Evolutionary conservation across 2,329 filamentous ascomycete genomes (phyloP).

Genomic region (Dactylellina sp.): DNA sequence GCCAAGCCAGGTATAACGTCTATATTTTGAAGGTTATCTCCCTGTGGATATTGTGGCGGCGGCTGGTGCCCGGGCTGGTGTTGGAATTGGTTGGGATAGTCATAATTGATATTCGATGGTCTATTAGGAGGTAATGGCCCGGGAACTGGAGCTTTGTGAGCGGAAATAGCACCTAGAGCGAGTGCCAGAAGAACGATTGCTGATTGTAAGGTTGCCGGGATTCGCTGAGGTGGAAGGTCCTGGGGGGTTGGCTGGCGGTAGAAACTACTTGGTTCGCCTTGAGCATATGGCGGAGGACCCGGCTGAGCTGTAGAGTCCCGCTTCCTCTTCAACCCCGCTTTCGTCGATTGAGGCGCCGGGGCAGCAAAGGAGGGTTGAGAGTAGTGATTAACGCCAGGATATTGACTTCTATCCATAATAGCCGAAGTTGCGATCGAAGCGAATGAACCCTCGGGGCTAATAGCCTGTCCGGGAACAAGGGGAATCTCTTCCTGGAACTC

Average conservation of each 20-base stretch:
- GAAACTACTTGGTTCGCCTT: slow-evolving; percentile 58
- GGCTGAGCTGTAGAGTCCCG: slow-evolving; percentile 65
- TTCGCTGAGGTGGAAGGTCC: slow-evolving; percentile 66
- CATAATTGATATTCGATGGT: slow-evolving; percentile 63
- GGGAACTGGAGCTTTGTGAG: slow-evolving; percentile 65
- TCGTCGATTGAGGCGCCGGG: slow-evolving; percentile 55
- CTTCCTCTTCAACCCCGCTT: slow-evolving; percentile 69
- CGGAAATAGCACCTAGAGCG: slow-evolving; percentile 86
- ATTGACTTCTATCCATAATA: slow-evolving; percentile 59
- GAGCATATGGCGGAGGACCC: slow-evolving; percentile 62
- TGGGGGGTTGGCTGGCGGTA: slow-evolving; percentile 61
- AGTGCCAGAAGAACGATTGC: slow-evolving; percentile 85
- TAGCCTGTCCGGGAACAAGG: slow-evolving; percentile 45
- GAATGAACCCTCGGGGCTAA: slow-evolving; percentile 56
- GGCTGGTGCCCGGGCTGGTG: slow-evolving; percentile 62
- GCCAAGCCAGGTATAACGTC: slow-evolving; percentile 89
- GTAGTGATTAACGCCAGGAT: slow-evolving; percentile 65
- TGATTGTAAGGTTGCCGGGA: slow-evolving; percentile 75
- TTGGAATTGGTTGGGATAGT: slow-evolving; percentile 36
- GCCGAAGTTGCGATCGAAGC: slow-evolving; percentile 40
- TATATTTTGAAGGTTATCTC: slow-evolving; percentile 71
- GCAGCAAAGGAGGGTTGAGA: slow-evolving; percentile 58
- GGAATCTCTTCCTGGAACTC: slow-evolving; percentile 50
- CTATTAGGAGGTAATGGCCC: slow-evolving; percentile 65
- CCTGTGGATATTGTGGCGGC: slow-evolving; percentile 64